These are phyloP conservation scores for Citrus maxima DNA, from an alignment of 345 rosid species.

Conservation along the genomic window DNA sequence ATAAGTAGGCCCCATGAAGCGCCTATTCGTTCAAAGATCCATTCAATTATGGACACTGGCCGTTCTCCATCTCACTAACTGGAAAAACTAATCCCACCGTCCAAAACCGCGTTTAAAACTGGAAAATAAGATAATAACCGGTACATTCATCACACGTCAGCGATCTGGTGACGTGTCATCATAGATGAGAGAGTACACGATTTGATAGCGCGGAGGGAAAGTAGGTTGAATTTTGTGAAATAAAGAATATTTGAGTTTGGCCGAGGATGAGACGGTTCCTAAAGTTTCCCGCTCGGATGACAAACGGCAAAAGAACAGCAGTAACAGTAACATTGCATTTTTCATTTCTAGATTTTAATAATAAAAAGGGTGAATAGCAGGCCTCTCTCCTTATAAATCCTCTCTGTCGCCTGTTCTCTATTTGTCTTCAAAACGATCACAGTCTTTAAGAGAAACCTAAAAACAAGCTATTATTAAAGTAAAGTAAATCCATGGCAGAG, in stretches of 20 bases:
- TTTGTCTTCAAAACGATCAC: background rate
- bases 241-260: background rate
- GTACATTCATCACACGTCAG: slow-evolving; percentile 1
- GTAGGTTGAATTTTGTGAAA: background rate
- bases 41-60: background rate
- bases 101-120: background rate
- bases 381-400: slow-evolving; percentile 2
- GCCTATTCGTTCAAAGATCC: slow-evolving; percentile 8
- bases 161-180: background rate
- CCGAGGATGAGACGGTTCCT: slow-evolving; percentile 5
- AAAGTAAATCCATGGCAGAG: slow-evolving; percentile 37
- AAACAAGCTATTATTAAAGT: background rate
- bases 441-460: background rate
- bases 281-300: slow-evolving; percentile 21
- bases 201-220: background rate
- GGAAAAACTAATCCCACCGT: background rate
- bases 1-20: background rate
- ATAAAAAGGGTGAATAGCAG: background rate
- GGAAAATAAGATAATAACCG: background rate
- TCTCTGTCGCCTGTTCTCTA: background rate
- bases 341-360: background rate
- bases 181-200: background rate
- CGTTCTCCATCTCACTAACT: background rate
- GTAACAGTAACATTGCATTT: background rate
- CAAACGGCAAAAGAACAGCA: slow-evolving; percentile 4